Base-by-base conservation (phyloP, 176 grass and related monocot genomes). In the Eragrostis nindensis region DNA sequence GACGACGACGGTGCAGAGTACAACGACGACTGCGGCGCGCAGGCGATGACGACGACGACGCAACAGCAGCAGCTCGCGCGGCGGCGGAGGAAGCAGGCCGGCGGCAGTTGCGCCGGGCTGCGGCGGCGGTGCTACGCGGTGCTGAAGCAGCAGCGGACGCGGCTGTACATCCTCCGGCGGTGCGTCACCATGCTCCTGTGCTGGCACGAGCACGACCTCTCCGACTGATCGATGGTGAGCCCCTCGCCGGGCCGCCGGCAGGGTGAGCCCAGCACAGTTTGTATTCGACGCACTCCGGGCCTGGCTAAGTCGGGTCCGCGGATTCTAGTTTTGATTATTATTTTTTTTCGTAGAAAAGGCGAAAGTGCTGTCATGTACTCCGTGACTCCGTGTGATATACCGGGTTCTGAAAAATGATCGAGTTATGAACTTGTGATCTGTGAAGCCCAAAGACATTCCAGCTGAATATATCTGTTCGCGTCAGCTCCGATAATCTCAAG, bases 111-210 rank as follows among this genome's bases (percentile, higher is more conserved):
- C 49, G 84, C 81, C 19, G 82, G 90, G 18, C 86, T 93, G 70
- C 82, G 87, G 44, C 87, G 88, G 42, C 86, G 88, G 66, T 97
- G 94, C 83, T 79, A 86, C 68, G 48, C 73, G 17, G 79, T 93
- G 80, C 83, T 93, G 41, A 97, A 97, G 88, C 94, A 91, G 86
- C 94, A 97, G 71, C 83, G 89, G 68, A 97, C 94, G 25, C 60
- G 90, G 61, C 87, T 93, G 16, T 97, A 97, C 82, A 97, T 97
- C 64, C 80, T 93, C 62, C 87, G 90, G 14, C 68, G 94, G 5
- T 97, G 94, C 88, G 73, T 97, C 76, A 84, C 83, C 29, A 97
- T 97, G 90, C 90, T 97, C 4, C 83, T 97, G 1, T 97, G 90
- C 76, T 97, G 94, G 94, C 86, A 97, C 72, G 77, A 89, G 48